These are phyloP conservation scores for Claviceps cyperi DNA, from an alignment of 2,329 filamentous ascomycete species.

Conservation along the genomic window DNA sequence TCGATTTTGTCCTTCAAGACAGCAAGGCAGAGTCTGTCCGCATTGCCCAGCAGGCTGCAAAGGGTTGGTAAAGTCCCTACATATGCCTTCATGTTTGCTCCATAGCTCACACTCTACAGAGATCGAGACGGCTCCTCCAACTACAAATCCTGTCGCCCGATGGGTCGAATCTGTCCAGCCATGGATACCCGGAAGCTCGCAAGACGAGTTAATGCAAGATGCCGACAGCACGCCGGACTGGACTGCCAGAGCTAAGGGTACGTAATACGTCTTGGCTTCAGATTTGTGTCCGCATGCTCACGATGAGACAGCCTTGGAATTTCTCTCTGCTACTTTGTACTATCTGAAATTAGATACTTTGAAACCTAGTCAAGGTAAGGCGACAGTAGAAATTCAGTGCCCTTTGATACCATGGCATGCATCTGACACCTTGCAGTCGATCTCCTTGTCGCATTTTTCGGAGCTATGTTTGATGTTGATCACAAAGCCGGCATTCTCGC, in stretches of 20 bases:
- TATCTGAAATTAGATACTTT: conserved; percentile 30
- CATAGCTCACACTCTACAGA: conserved; percentile 17
- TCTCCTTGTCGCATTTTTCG: conserved; percentile 38
- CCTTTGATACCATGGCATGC: not conserved
- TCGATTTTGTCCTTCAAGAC: conserved; percentile 40
- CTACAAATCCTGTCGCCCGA: conserved; percentile 32
- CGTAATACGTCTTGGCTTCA: not conserved
- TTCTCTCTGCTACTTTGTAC: conserved; percentile 38
- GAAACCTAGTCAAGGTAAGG: conserved; percentile 34
- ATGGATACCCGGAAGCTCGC: conserved; percentile 34
- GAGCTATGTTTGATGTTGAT: conserved; percentile 43
- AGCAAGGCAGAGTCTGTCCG: conserved; percentile 24
- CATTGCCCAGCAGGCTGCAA: conserved; percentile 32
- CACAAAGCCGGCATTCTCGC: conserved; percentile 44
- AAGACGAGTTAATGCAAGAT: conserved; percentile 22
- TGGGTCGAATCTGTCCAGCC: conserved; percentile 41
- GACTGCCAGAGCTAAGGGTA: conserved; percentile 38
- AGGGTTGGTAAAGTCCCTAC: conserved; percentile 15
- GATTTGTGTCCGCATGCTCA: not conserved
- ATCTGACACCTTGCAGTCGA: conserved; percentile 19
- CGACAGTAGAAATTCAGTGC: not conserved
- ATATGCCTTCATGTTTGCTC: not conserved
- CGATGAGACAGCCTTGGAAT: conserved; percentile 32
- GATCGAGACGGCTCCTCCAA: conserved; percentile 29
- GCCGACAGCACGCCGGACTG: conserved; percentile 32